These are phyloP conservation scores for Phytophthora cactorum DNA, from an alignment of 352 stramenopile species.

Conservation along the genomic window DNA sequence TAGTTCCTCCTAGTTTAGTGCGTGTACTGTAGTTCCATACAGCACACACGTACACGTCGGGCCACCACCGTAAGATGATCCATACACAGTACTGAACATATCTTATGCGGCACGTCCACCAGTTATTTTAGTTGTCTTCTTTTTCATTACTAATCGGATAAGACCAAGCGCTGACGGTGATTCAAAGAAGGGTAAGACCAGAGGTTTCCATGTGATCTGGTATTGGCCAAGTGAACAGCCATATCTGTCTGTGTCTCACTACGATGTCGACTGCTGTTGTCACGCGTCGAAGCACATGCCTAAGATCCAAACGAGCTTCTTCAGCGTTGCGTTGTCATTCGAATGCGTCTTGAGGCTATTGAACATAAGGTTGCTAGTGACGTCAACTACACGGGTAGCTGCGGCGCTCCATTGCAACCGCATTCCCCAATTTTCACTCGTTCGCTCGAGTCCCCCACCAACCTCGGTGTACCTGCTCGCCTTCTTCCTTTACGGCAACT, in stretches of 20 bases:
- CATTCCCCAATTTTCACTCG: slow-evolving; percentile 35
- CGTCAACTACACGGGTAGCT: background rate
- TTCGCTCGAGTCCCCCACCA: slow-evolving; percentile 24
- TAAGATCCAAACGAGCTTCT: background rate
- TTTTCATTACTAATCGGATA: background rate
- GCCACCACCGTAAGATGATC: too few species aligned
- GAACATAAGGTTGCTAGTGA: background rate
- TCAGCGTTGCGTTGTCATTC: slow-evolving; percentile 1
- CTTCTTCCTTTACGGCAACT: slow-evolving; percentile 12
- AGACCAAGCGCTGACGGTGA: background rate
- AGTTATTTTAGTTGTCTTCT: too few species aligned
- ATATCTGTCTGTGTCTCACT: slow-evolving; percentile 8
- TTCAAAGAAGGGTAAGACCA: background rate
- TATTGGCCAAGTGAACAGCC: slow-evolving; percentile 8
- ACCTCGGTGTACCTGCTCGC: slow-evolving; percentile 11
- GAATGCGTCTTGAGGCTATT: background rate
- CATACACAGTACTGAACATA: too few species aligned
- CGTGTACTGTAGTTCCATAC: too few species aligned
- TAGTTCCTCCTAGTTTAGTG: too few species aligned
- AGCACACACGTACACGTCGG: too few species aligned
- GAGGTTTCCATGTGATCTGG: slow-evolving; percentile 1
- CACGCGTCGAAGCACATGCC: slow-evolving; percentile 4
- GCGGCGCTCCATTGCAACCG: background rate
- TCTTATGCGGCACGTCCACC: too few species aligned
- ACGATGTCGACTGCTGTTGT: slow-evolving; percentile 11